Percentiles rank a stretch among this genome's conserved stretches.
phyloP scores from a whole-genome alignment of 306 rosid species.

The Pyrus pyrifolia region DNA sequence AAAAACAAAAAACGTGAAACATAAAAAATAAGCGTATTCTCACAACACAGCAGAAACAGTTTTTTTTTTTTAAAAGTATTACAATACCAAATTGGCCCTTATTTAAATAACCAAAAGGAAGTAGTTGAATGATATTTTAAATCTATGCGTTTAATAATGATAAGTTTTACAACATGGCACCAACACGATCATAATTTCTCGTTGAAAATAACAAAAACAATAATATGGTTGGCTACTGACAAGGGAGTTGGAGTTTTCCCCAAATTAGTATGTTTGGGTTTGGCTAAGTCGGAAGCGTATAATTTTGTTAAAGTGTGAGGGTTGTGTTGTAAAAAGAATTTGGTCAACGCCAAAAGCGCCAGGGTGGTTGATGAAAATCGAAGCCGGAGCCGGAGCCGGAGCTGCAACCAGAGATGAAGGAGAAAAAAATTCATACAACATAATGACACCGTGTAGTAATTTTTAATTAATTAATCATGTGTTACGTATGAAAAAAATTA shows the following conservation, averaged over 20 bases:
- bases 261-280: background rate
- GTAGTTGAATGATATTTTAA: too few relatives aligned
- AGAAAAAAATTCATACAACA: too few relatives aligned
- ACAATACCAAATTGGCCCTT: too few relatives aligned
- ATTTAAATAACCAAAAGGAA: too few relatives aligned
- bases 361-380: background rate
- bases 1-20: too few relatives aligned
- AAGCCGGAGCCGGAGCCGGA: background rate
- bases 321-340: background rate
- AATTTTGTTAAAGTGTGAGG: background rate
- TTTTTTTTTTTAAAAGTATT: too few relatives aligned
- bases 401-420: background rate
- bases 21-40: too few relatives aligned
- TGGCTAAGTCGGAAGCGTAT: background rate
- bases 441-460: too few relatives aligned
- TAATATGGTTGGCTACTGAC: background rate
- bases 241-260: background rate
- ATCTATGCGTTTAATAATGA: background rate
- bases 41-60: too few relatives aligned
- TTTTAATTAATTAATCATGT: too few relatives aligned
- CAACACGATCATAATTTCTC: background rate
- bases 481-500: too few relatives aligned
- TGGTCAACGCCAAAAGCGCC: background rate
- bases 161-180: background rate
- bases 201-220: background rate